A percentile compares a stretch with the other conserved stretches of the same genome.
Conservation (phyloP, 1,284 basidiomycete species). For the Rhodotorula sp. region DNA sequence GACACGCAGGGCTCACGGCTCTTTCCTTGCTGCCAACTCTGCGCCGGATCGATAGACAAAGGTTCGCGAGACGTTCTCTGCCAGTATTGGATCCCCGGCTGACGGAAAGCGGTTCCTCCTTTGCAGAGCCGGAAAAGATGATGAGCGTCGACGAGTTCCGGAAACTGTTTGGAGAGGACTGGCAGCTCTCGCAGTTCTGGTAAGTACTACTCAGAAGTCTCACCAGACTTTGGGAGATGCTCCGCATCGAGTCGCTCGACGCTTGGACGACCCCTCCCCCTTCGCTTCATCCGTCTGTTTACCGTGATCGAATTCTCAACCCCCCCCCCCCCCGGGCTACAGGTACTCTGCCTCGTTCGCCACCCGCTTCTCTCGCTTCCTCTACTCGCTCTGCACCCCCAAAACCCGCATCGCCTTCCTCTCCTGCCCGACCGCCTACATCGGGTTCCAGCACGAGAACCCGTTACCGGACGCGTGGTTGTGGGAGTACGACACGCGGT, state of each 20-base stretch:
- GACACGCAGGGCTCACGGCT: no score
- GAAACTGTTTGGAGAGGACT: constrained; percentile 45
- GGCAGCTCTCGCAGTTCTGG: constrained; percentile 41
- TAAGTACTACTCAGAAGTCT: background rate
- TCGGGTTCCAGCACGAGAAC: constrained; percentile 47
- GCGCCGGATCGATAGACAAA: background rate
- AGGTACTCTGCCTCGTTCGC: constrained; percentile 46
- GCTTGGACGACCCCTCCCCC: background rate
- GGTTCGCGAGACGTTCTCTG: background rate
- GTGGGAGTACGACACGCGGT: constrained; percentile 48
- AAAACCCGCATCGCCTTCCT: constrained; percentile 46
- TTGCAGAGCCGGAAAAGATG: constrained; percentile 40
- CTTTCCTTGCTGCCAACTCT: no score
- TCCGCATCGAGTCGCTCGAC: background rate
- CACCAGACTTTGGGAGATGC: background rate
- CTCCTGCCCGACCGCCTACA: constrained; percentile 49
- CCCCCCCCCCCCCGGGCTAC: background rate
- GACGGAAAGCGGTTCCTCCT: no score
- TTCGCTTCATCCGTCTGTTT: constrained; percentile 14
- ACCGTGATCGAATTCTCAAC: constrained; percentile 6
- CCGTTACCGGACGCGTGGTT: constrained; percentile 40
- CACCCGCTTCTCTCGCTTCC: constrained; percentile 32
- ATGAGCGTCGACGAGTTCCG: constrained; percentile 44
- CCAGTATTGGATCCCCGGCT: no score
- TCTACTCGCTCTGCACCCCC: constrained; percentile 36